Conservation (phyloP, 2,329 filamentous ascomycete genomes). For the Aspergillus caelatus region DNA sequence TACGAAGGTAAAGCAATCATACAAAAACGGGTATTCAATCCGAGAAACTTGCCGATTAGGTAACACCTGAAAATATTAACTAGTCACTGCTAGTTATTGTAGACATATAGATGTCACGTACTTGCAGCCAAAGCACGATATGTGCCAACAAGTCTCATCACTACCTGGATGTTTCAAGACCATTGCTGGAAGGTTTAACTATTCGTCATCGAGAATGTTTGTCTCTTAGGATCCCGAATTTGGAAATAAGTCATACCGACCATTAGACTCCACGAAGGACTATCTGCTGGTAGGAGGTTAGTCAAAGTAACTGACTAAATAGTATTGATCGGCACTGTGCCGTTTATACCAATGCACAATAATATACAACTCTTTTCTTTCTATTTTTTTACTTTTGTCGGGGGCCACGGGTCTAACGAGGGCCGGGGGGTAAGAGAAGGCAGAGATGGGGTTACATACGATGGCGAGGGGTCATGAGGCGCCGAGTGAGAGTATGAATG, state of each 20-base stretch:
- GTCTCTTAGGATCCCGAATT: neutral
- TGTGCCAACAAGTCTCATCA: slow-evolving; percentile 13
- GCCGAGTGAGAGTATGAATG: neutral
- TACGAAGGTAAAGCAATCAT: neutral
- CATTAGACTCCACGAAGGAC: neutral
- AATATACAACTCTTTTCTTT: neutral
- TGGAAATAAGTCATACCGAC: neutral
- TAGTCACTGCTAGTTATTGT: too few species aligned
- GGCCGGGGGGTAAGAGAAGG: slow-evolving; percentile 16
- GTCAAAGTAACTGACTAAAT: neutral
- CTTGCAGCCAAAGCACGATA: neutral
- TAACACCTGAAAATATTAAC: too few species aligned
- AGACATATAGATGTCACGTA: too few species aligned
- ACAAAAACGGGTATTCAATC: neutral
- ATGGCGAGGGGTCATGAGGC: slow-evolving; percentile 2
- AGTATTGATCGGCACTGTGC: neutral
- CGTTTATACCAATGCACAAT: neutral
- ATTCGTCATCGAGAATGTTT: neutral
- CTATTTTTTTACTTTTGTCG: neutral
- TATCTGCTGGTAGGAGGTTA: too few species aligned
- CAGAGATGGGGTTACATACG: slow-evolving; percentile 19
- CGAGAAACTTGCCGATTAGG: neutral
- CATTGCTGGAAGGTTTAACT: slow-evolving; percentile 30
- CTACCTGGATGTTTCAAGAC: slow-evolving; percentile 30
- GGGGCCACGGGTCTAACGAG: neutral